Percentiles rank a stretch among this genome's conserved stretches.
These are phyloP conservation scores for Punica granatum DNA, from an alignment of 345 rosid species.

Conservation along the genomic window DNA sequence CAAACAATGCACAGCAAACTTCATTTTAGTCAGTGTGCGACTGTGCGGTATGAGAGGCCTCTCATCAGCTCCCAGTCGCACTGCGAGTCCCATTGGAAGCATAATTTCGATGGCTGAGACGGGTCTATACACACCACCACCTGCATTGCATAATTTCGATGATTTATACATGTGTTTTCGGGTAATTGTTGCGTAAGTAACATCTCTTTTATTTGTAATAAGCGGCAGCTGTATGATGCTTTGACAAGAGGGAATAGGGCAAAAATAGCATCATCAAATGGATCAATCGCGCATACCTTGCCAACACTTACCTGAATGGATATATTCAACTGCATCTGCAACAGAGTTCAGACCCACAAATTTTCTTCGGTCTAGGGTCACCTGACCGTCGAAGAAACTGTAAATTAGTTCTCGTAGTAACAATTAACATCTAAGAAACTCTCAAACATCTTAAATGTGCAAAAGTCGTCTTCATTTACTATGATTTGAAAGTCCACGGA, in stretches of 20 bases:
- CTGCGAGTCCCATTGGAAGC: background rate
- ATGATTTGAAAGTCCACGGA: background rate
- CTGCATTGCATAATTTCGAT: constrained; percentile 20
- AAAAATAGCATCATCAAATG: background rate
- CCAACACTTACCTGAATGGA: constrained; percentile 95
- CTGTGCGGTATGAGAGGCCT: background rate
- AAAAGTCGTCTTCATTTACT: background rate
- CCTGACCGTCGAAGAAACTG: constrained; percentile 25
- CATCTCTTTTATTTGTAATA: background rate
- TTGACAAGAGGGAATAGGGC: too few relatives aligned
- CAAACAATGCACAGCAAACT: background rate
- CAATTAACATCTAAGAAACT: too few relatives aligned
- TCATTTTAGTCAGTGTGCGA: background rate
- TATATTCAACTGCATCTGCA: constrained; percentile 90
- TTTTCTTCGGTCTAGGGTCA: constrained; percentile 60
- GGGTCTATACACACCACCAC: constrained; percentile 86
- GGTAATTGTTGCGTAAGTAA: background rate
- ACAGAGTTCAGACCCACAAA: constrained; percentile 63
- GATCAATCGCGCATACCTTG: constrained; percentile 39
- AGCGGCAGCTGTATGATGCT: background rate
- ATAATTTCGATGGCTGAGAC: constrained; percentile 20
- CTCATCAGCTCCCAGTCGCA: background rate
- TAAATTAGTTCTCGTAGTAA: background rate
- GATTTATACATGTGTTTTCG: background rate
- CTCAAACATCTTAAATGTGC: too few relatives aligned